phyloP scores from a whole-genome alignment of 140 eudicot genomes.

The Ambrosia hybrid region DNA sequence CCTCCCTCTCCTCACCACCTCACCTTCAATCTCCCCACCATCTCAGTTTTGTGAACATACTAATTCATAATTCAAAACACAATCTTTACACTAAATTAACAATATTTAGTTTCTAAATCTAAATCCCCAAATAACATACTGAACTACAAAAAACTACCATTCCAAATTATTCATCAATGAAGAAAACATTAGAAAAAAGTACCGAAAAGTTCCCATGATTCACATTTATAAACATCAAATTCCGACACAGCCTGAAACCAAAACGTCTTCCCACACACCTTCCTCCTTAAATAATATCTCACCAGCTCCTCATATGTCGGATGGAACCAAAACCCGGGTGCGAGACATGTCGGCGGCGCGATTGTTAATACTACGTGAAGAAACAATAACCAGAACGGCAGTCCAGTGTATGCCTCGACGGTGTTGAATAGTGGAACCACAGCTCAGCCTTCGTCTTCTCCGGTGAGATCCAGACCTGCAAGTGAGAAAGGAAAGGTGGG shows the following conservation, averaged over 20 bases:
- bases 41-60: not conserved
- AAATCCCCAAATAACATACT: not conserved
- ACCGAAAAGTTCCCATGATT: slow-evolving; percentile 86
- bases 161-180: no score
- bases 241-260: slow-evolving; percentile 67
- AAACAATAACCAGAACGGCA: no score
- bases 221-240: slow-evolving; percentile 74
- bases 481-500: no score
- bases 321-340: slow-evolving; percentile 79
- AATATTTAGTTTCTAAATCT: no score
- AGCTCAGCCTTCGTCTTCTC: no score
- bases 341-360: slow-evolving; percentile 43
- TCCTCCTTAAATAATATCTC: slow-evolving; percentile 59
- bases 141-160: no score
- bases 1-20: no score
- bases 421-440: no score
- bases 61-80: not conserved
- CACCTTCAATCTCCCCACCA: no score
- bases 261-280: slow-evolving; percentile 62
- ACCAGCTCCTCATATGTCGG: slow-evolving; percentile 82
- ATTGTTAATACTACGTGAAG: slow-evolving; percentile 8
- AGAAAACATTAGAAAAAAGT: not conserved
- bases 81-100: not conserved
- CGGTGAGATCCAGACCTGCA: no score
- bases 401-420: no score